A percentile compares a stretch with the other conserved stretches of the same genome.
Evolutionary conservation across 768 basidiomycete species (phyloP).

Genomic region (Dacryopinax primogenitus): DNA sequence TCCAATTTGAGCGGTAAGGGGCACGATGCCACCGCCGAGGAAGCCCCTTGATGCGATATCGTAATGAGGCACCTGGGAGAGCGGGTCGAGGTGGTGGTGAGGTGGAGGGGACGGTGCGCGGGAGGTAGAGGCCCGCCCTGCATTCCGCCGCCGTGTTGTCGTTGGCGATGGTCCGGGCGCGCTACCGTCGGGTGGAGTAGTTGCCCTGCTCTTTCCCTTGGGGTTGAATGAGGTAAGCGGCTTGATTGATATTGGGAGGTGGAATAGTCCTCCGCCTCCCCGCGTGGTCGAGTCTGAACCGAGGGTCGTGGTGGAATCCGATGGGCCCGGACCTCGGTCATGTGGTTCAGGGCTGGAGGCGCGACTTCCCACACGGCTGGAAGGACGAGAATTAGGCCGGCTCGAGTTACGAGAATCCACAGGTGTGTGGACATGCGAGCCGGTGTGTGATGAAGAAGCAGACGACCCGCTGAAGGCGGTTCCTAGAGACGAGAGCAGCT

Average conservation of each 20-base stretch:
- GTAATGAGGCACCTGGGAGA: conserved; percentile 75
- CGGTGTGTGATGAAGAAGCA: not conserved
- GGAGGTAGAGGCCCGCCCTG: not conserved
- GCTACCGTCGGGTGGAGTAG: conserved; percentile 33
- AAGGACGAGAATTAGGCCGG: conserved; percentile 23
- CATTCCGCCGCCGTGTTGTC: not conserved
- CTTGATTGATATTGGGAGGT: conserved; percentile 52
- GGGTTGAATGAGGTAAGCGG: conserved; percentile 39
- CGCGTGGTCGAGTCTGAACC: conserved; percentile 31
- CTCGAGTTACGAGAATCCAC: conserved; percentile 27
- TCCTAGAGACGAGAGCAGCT: conserved; percentile 7
- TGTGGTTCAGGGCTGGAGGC: conserved; percentile 47
- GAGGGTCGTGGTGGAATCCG: not conserved
- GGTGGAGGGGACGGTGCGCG: conserved; percentile 17
- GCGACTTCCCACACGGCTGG: conserved; percentile 31
- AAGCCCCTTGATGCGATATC: conserved; percentile 72
- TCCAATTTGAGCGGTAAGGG: conserved; percentile 59
- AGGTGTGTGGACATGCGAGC: conserved; percentile 25
- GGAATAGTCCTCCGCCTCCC: conserved; percentile 14
- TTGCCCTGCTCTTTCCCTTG: conserved; percentile 17
- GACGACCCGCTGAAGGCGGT: conserved; percentile 8
- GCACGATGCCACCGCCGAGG: conserved; percentile 77
- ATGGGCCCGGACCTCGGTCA: conserved; percentile 16
- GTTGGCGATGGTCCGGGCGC: conserved; percentile 18
- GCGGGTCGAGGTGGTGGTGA: conserved; percentile 28